These are phyloP conservation scores for Trametes cingulata DNA, from an alignment of 768 basidiomycete species.

Conservation along the genomic window DNA sequence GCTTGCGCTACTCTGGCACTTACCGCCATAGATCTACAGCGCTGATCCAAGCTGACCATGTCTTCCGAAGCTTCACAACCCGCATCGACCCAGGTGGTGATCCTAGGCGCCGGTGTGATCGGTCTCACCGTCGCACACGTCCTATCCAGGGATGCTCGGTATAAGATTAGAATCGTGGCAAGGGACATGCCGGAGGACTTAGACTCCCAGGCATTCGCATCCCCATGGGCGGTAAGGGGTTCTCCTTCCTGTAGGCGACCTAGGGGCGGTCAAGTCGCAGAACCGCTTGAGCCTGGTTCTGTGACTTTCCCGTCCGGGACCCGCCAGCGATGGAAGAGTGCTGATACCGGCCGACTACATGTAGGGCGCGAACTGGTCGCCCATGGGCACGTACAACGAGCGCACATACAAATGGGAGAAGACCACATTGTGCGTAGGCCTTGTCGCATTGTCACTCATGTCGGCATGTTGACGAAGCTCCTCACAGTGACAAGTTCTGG, in stretches of 20 bases:
- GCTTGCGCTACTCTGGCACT: too few species aligned
- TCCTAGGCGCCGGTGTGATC: constrained; percentile 47
- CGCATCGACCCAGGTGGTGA: constrained; percentile 28
- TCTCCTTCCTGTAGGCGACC: not conserved
- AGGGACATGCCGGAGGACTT: constrained; percentile 42
- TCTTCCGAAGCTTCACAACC: not conserved
- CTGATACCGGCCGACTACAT: not conserved
- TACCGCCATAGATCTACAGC: too few species aligned
- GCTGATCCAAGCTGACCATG: not conserved
- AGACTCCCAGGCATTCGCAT: constrained; percentile 47
- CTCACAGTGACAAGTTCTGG: constrained; percentile 46
- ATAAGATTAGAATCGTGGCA: constrained; percentile 38
- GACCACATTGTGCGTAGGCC: constrained; percentile 41
- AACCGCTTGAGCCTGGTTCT: too few species aligned
- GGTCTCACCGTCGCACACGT: constrained; percentile 45
- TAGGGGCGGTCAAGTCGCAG: too few species aligned
- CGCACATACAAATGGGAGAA: constrained; percentile 41
- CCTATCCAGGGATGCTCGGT: constrained; percentile 30
- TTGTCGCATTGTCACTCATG: not conserved
- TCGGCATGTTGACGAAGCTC: not conserved
- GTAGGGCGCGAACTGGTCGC: constrained; percentile 51
- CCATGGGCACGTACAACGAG: constrained; percentile 37
- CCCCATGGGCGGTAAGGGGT: constrained; percentile 50
- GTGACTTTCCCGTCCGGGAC: too few species aligned
- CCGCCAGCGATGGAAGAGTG: not conserved